Conservation (phyloP, 495 filamentous ascomycete genomes). For the Entonaema liquescens region DNA sequence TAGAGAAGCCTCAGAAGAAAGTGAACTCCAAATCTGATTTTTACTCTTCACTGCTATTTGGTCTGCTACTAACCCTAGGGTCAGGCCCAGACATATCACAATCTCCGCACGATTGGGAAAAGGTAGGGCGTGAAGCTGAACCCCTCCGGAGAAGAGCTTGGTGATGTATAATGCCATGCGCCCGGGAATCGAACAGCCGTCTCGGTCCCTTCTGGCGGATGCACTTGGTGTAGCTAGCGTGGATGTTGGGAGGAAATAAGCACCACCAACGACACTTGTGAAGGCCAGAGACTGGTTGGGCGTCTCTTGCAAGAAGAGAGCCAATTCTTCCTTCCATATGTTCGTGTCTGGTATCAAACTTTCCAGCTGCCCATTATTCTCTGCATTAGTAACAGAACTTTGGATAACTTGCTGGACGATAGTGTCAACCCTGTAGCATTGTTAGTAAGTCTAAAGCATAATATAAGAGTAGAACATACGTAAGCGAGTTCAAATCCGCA, state of each 20-base stretch:
- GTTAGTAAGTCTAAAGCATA: conserved; percentile 16
- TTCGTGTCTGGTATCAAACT: conserved; percentile 53
- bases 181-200: conserved; percentile 74
- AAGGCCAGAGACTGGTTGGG: conserved; percentile 73
- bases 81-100: conserved; percentile 52
- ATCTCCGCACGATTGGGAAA: conserved; percentile 49
- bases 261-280: conserved; percentile 74
- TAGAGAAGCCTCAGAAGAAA: conserved; percentile 56
- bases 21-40: conserved; percentile 48
- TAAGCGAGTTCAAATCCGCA: conserved; percentile 51
- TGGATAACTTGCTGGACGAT: conserved; percentile 54
- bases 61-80: conserved; percentile 53
- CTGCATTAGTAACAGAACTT: conserved; percentile 35
- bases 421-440: conserved; percentile 50
- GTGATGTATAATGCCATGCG: conserved; percentile 75
- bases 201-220: conserved; percentile 62
- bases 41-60: conserved; percentile 51
- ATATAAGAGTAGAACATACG: conserved; percentile 42
- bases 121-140: conserved; percentile 45
- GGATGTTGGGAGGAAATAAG: conserved; percentile 68
- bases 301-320: conserved; percentile 62
- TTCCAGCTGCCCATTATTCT: conserved; percentile 8
- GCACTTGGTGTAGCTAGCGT: conserved; percentile 33
- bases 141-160: conserved; percentile 57
- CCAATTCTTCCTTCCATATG: conserved; percentile 59